Percentiles rank a stretch among this genome's conserved stretches.
Conservation (phyloP, 176 grass and related monocot genomes). For the Phyllostachys edulis region DNA sequence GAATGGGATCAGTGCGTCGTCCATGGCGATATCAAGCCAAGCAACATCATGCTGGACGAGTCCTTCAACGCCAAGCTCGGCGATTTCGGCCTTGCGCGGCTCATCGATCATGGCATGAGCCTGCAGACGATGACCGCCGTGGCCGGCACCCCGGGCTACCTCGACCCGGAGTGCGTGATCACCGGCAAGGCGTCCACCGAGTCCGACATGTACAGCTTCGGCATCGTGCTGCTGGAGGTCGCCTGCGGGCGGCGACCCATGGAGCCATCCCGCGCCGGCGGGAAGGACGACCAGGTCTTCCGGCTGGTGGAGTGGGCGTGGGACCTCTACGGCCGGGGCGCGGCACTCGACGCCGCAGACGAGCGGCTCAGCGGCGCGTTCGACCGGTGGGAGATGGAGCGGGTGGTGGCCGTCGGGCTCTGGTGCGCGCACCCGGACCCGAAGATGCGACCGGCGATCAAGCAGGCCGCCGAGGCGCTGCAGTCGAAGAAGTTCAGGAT, state of each 20-base stretch:
- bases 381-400: not conserved
- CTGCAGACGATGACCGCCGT: conserved; percentile 30
- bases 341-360: not conserved
- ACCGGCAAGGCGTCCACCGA: conserved; percentile 23
- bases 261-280: not conserved
- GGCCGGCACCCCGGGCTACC: conserved; percentile 3
- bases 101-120: conserved; percentile 30
- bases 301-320: conserved; percentile 21
- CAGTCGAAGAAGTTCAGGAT: conserved; percentile 5
- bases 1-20: conserved; percentile 42
- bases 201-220: conserved; percentile 44
- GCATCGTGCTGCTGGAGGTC: conserved; percentile 31
- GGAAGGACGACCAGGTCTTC: not conserved
- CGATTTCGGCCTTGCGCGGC: conserved; percentile 31
- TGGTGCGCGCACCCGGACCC: conserved; percentile 47
- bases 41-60: conserved; percentile 26
- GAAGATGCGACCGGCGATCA: not conserved
- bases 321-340: not conserved
- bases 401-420: conserved; percentile 22
- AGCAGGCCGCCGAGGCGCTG: not conserved
- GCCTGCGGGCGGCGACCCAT: conserved; percentile 17
- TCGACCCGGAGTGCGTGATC: conserved; percentile 15
- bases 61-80: conserved; percentile 19
- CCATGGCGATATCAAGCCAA: conserved; percentile 43
- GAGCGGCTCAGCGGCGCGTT: not conserved